A percentile compares a stretch with the other conserved stretches of the same genome.
These are phyloP conservation scores for Pelargonium nanum DNA, from an alignment of 345 rosid genomes.

Conservation along the genomic window DNA sequence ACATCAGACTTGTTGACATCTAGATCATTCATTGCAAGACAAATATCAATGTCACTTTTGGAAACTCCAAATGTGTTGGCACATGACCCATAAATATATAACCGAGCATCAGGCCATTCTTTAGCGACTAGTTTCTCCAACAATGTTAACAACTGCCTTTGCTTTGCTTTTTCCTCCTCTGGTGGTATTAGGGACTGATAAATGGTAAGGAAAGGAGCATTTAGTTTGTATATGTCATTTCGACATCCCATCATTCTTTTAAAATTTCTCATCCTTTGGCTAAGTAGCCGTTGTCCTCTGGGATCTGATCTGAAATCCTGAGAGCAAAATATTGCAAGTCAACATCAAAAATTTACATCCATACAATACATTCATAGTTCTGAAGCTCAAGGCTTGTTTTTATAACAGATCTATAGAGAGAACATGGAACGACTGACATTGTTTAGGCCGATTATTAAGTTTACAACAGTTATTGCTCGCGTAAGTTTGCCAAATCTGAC, in stretches of 20 bases:
- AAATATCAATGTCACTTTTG: constrained; percentile 92
- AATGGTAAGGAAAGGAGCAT: constrained; percentile 46
- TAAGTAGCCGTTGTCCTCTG: constrained; percentile 56
- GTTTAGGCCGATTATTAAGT: background rate
- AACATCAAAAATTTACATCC: constrained; percentile 8
- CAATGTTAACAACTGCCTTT: constrained; percentile 54
- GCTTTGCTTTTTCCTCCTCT: constrained; percentile 74
- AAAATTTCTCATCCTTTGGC: constrained; percentile 56
- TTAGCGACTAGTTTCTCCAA: constrained; percentile 62
- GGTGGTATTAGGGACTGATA: constrained; percentile 69
- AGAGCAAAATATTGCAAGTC: constrained; percentile 10
- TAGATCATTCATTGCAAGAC: constrained; percentile 55
- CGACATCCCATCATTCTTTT: constrained; percentile 47
- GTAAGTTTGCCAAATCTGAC: background rate
- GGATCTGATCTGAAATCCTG: constrained; percentile 79
- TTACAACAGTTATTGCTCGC: background rate
- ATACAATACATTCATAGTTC: background rate
- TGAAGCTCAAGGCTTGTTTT: background rate
- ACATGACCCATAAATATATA: constrained; percentile 90
- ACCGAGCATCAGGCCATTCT: constrained; percentile 84
- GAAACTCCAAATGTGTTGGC: constrained; percentile 89
- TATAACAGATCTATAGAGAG: background rate
- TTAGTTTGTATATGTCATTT: constrained; percentile 49
- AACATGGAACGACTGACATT: background rate
- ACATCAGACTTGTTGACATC: constrained; percentile 60